phyloP scores from a whole-genome alignment of 2,329 filamentous ascomycete genomes.

The Thermothelomyces thermophilus region DNA sequence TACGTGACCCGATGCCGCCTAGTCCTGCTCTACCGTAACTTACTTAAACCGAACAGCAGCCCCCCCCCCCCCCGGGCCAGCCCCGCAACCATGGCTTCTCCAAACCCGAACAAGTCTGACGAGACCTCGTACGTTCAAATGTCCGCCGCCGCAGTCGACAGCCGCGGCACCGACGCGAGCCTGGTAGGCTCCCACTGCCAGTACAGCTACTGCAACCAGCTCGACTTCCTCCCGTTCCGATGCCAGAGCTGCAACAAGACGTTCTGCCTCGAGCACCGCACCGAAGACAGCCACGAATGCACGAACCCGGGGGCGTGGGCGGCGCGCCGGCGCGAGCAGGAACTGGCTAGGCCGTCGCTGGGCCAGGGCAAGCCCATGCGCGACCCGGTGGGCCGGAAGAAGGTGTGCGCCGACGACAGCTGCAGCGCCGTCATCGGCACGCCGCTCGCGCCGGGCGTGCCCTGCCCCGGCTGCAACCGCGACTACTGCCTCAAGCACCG shows the following conservation, averaged over 20 bases:
- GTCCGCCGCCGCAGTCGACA: constrained; percentile 47
- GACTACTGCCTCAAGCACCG: constrained; percentile 75
- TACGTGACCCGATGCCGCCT: constrained; percentile 3
- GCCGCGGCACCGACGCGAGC: constrained; percentile 55
- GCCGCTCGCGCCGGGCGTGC: constrained; percentile 58
- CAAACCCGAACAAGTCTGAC: constrained; percentile 35
- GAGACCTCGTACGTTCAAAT: constrained; percentile 62
- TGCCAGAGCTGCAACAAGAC: constrained; percentile 82
- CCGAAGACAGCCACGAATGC: constrained; percentile 72
- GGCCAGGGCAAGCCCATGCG: constrained; percentile 49
- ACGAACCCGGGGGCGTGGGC: constrained; percentile 56
- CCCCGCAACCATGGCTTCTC: constrained; percentile 46
- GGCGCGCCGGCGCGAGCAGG: constrained; percentile 46
- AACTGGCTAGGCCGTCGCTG: constrained; percentile 47
- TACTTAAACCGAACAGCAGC: neutral
- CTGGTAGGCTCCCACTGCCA: constrained; percentile 89
- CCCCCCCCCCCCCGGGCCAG: neutral
- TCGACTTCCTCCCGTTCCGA: constrained; percentile 92
- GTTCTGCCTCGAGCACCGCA: constrained; percentile 91
- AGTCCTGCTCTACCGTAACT: neutral
- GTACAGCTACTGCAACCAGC: constrained; percentile 82
- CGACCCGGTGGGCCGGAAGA: constrained; percentile 46
- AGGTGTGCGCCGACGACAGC: constrained; percentile 57
- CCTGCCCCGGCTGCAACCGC: constrained; percentile 65
- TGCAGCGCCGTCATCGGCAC: constrained; percentile 71